Base-by-base conservation (phyloP, 2,329 filamentous ascomycete species). In the Nigrograna mackinnonii region DNA sequence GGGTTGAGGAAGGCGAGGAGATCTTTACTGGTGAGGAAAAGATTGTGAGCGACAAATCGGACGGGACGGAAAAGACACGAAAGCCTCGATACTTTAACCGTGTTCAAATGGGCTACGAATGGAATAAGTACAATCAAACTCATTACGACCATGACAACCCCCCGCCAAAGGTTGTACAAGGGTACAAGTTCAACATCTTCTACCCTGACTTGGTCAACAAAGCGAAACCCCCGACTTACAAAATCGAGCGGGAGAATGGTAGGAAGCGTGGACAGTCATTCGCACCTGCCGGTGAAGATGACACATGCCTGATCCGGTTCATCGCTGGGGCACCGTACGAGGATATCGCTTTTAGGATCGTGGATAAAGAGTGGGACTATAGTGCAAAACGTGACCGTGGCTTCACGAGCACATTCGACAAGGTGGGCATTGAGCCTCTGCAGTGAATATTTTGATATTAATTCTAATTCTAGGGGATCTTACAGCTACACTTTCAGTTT, bases 121-220 rank as follows among this genome's bases (percentile, higher is more conserved):
- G 94, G 94, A 99, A 99, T 77, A 99, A 99, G 71, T 99, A 99
- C 79, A 99, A 99, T 64, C 94, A 99, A 72, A 99, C 94, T 11
- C 94, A 99, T 71, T 99, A 99, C 73, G 94, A 97, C 68, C 90
- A 96, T 68, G 92, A 97, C 65, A 96, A 97, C 61, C 94, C 94
- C 2, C 94, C 94, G 2, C 94, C 94, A 19, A 96, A 96, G 72
- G 92, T 99, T 5, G 94, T 99, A 9, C 94, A 99, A 68, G 94
- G 94, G 43, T 99, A 99, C 78, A 96, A 95, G 68, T 99, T 99
- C 79, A 97, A 99, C 73, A 92, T 99, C 38, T 99, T 99, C 72
- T 99, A 99, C 64, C 94, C 94, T 0, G 94, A 99, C 57, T 82
- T 99, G 22, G 90, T 97, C 60, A 91, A 97, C 74, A 95, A 92